Conservation (phyloP, 2,329 filamentous ascomycete species). For the Torrubiellomyces zombiae region DNA sequence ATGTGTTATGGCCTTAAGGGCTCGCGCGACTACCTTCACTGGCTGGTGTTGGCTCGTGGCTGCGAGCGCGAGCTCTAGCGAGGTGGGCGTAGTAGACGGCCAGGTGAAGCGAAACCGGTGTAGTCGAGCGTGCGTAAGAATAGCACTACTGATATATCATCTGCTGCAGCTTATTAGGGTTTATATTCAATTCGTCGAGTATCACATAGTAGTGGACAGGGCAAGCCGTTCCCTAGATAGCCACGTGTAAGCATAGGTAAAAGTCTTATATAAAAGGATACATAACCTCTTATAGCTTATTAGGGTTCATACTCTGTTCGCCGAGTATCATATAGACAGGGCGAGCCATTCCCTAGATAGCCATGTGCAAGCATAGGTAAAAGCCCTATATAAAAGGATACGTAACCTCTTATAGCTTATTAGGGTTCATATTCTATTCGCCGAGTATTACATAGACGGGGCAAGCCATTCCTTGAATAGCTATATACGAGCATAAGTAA, state of each 20-base stretch:
- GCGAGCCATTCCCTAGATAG: constrained; percentile 84
- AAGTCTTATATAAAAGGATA: constrained; percentile 85
- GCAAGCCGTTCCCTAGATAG: constrained; percentile 84
- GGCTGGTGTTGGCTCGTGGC: constrained; percentile 43
- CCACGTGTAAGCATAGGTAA: constrained; percentile 44
- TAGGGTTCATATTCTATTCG: constrained; percentile 50
- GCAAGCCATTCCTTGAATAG: constrained; percentile 84
- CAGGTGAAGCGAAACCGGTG: constrained; percentile 74
- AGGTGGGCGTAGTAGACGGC: constrained; percentile 94
- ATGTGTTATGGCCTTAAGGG: constrained; percentile 24
- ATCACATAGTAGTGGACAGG: constrained; percentile 88
- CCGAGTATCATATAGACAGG: constrained; percentile 78
- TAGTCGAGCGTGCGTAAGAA: constrained; percentile 81
- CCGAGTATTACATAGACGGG: constrained; percentile 78
- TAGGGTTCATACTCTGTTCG: constrained; percentile 50
- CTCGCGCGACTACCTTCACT: constrained; percentile 27
- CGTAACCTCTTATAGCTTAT: constrained; percentile 69
- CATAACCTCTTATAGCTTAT: constrained; percentile 68
- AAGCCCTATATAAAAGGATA: constrained; percentile 85
- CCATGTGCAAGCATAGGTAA: constrained; percentile 44
- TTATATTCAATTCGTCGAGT: constrained; percentile 57
- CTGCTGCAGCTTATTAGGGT: constrained; percentile 54
- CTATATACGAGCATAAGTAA: constrained; percentile 44
- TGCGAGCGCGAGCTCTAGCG: constrained; percentile 60
- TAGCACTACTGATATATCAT: constrained; percentile 93